Evolutionary conservation across 2,329 filamentous ascomycete genomes (phyloP).

Genomic region (Aspergillus sp.): DNA sequence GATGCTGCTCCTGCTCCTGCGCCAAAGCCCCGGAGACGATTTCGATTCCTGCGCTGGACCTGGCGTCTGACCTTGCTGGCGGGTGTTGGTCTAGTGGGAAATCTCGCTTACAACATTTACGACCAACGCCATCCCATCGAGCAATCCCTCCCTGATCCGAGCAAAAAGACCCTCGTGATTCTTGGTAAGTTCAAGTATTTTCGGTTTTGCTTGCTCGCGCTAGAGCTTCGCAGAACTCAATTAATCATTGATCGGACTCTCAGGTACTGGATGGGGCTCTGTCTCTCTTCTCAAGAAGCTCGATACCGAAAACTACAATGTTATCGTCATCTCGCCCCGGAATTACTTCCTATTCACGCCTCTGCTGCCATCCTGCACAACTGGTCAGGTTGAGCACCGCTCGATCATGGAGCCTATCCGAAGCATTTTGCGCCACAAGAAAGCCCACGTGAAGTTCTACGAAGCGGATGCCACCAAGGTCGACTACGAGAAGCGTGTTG

Average conservation of each 20-base stretch:
- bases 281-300: constrained; percentile 98
- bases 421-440: constrained; percentile 94
- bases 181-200: constrained; percentile 66
- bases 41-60: constrained; percentile 74
- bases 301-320: constrained; percentile 99
- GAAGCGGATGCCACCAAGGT: constrained; percentile 97
- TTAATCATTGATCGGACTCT: constrained; percentile 6
- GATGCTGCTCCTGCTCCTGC: constrained; percentile 51
- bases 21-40: constrained; percentile 60
- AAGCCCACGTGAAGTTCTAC: constrained; percentile 91
- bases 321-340: constrained; percentile 93
- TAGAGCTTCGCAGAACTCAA: neutral
- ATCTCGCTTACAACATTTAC: constrained; percentile 81
- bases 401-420: constrained; percentile 99
- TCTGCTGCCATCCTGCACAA: constrained; percentile 94
- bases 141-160: constrained; percentile 77
- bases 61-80: constrained; percentile 85
- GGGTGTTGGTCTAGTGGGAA: constrained; percentile 69
- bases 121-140: constrained; percentile 78
- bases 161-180: constrained; percentile 96
- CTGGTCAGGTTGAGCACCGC: constrained; percentile 95
- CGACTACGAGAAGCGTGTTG: constrained; percentile 85
- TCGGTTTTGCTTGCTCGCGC: neutral
- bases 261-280: constrained; percentile 94
- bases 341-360: constrained; percentile 99